Conservation (phyloP, 78 protist genomes). For the Guillardia theta region DNA sequence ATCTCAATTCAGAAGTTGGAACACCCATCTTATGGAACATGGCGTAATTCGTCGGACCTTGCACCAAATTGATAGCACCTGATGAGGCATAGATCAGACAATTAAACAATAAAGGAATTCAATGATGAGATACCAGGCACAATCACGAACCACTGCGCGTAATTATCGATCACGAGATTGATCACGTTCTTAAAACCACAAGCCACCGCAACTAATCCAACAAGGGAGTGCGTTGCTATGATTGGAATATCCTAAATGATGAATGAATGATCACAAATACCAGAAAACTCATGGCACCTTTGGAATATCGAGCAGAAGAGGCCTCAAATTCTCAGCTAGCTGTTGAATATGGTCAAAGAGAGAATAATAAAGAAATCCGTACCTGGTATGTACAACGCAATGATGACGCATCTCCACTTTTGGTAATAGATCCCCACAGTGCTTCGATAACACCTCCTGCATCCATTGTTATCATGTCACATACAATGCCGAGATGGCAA, state of each 20-base stretch:
- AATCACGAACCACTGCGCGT: constrained; percentile 43
- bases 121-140: neutral
- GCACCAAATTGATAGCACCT: neutral
- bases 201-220: neutral
- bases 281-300: too few species aligned
- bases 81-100: neutral
- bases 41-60: constrained; percentile 43
- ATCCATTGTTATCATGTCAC: neutral
- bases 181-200: neutral
- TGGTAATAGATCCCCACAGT: constrained; percentile 32
- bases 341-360: neutral
- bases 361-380: neutral
- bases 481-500: neutral
- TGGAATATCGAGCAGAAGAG: neutral
- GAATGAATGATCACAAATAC: too few species aligned
- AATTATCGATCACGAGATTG: constrained; percentile 49
- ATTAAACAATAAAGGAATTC: neutral
- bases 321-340: neutral
- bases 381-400: constrained; percentile 2
- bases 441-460: neutral
- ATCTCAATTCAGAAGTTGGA: neutral
- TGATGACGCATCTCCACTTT: neutral
- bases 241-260: constrained; percentile 37
- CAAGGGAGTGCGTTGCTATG: constrained; percentile 44
- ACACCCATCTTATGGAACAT: neutral